These are phyloP conservation scores for Osmanthus fragrans DNA, from an alignment of 257 asterid genomes.

Conservation along the genomic window DNA sequence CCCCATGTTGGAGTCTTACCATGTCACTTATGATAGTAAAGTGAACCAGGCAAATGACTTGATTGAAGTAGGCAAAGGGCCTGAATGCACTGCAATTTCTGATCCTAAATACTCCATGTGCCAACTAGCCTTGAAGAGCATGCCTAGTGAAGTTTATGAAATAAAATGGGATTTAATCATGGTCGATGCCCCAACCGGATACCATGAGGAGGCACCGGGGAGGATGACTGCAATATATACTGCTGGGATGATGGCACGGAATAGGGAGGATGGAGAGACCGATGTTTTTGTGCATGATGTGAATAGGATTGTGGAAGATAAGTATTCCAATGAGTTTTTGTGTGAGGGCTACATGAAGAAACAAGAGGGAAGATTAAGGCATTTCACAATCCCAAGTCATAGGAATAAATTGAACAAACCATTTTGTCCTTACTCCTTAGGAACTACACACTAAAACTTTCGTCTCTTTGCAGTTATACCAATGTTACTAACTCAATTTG, in stretches of 20 bases:
- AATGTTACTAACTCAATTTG: background rate
- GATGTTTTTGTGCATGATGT: constrained; percentile 88
- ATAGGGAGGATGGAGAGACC: constrained; percentile 51
- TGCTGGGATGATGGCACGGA: constrained; percentile 95
- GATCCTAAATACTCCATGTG: constrained; percentile 77
- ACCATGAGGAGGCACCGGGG: constrained; percentile 85
- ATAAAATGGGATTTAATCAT: constrained; percentile 78
- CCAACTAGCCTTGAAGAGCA: constrained; percentile 65
- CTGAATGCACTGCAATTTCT: constrained; percentile 59
- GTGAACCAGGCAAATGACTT: constrained; percentile 61
- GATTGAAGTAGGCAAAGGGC: constrained; percentile 65
- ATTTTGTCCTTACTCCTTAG: constrained; percentile 83
- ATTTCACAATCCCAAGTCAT: constrained; percentile 69
- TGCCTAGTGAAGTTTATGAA: constrained; percentile 63
- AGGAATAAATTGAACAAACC: constrained; percentile 52
- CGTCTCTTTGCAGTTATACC: background rate
- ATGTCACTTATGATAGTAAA: constrained; percentile 58
- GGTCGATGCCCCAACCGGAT: constrained; percentile 95
- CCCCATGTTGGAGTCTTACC: constrained; percentile 74
- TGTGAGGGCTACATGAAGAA: constrained; percentile 80
- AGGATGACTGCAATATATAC: constrained; percentile 87
- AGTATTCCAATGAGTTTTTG: constrained; percentile 59
- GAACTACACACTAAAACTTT: background rate
- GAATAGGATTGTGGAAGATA: constrained; percentile 81
- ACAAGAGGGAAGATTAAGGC: constrained; percentile 83